Conservation (phyloP, 2,329 filamentous ascomycete genomes). For the Fusarium multiceps region DNA sequence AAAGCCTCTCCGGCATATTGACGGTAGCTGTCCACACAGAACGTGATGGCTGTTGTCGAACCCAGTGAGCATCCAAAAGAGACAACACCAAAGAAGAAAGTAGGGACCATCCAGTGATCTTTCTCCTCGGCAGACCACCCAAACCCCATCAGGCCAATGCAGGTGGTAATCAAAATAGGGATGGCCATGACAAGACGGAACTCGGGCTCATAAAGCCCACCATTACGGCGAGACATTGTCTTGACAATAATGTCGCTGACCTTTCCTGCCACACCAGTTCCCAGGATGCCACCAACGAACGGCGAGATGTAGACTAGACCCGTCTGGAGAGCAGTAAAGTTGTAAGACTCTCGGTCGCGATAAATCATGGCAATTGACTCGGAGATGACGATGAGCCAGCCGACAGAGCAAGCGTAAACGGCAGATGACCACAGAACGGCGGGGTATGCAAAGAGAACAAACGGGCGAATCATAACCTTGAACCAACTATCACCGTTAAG, state of each 20-base stretch:
- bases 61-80: conserved; percentile 93
- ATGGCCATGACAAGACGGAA: conserved; percentile 90
- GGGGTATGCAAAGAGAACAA: conserved; percentile 89
- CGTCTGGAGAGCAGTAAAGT: conserved; percentile 83
- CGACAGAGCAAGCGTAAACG: conserved; percentile 88
- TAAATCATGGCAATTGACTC: conserved; percentile 88
- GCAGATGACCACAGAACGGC: conserved; percentile 88
- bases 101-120: conserved; percentile 90
- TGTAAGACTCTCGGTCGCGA: conserved; percentile 74
- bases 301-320: conserved; percentile 91
- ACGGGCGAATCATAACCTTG: conserved; percentile 80
- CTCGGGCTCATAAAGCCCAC: conserved; percentile 95
- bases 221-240: conserved; percentile 84
- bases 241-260: conserved; percentile 87
- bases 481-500: conserved; percentile 83
- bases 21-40: conserved; percentile 91
- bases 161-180: conserved; percentile 81
- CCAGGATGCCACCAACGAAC: conserved; percentile 87
- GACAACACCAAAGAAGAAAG: conserved; percentile 90
- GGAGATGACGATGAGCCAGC: conserved; percentile 95
- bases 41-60: conserved; percentile 91
- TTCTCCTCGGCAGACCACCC: conserved; percentile 86
- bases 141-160: conserved; percentile 91
- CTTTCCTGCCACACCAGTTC: conserved; percentile 91
- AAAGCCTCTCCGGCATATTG: conserved; percentile 94